phyloP scores from a whole-genome alignment of 2,329 filamentous ascomycete species.

The Thermothelomyces thermophilus region DNA sequence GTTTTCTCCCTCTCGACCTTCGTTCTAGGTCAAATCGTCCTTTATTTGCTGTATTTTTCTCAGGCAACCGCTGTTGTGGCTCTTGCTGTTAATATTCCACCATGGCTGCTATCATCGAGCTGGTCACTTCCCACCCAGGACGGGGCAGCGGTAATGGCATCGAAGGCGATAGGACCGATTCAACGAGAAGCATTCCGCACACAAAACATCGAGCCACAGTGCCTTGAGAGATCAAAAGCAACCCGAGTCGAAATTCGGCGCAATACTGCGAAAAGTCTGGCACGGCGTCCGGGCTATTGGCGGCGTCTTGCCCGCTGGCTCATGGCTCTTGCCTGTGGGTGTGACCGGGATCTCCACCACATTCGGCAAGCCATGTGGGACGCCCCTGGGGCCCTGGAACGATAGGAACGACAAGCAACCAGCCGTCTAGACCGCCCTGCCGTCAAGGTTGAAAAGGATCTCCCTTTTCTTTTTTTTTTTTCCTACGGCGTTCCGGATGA shows the following conservation, averaged over 20 bases:
- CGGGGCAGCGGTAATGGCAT: neutral
- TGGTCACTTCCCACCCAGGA: constrained; percentile 16
- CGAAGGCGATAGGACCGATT: neutral
- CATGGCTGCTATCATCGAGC: constrained; percentile 7
- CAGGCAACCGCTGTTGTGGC: constrained; percentile 15
- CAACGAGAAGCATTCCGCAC: neutral
- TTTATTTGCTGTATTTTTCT: neutral
- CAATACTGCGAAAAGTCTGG: constrained; percentile 4
- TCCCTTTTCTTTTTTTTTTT: too few species aligned
- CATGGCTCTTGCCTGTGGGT: constrained; percentile 16
- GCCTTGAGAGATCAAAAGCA: neutral
- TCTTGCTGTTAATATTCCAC: constrained; percentile 8
- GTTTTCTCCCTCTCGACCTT: constrained; percentile 7
- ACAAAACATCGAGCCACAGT: neutral
- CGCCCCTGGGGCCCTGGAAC: constrained; percentile 10
- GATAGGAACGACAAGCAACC: neutral
- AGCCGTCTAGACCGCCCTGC: too few species aligned
- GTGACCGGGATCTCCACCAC: constrained; percentile 20
- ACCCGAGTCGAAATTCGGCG: neutral
- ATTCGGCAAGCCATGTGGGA: constrained; percentile 21
- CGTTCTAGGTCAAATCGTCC: neutral
- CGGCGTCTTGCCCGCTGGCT: constrained; percentile 15
- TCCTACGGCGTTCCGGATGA: neutral
- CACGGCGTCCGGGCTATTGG: constrained; percentile 15
- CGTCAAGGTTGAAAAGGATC: too few species aligned